Conservation (phyloP, 1,284 basidiomycete species). For the Sporisorium graminicola region DNA sequence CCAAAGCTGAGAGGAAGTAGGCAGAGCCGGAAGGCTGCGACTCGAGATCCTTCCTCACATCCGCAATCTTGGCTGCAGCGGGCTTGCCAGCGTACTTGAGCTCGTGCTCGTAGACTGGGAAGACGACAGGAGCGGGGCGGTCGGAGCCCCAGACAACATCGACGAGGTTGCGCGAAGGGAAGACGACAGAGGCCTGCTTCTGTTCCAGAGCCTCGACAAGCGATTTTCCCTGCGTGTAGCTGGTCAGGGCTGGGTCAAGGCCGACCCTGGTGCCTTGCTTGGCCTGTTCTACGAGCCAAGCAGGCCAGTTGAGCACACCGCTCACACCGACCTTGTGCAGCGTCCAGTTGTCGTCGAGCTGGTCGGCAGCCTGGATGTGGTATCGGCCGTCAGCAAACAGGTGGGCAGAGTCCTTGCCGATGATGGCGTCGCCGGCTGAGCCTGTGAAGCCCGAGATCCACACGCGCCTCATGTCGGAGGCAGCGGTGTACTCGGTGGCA, state of each 20-base stretch:
- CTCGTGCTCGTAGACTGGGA: slow-evolving; percentile 81
- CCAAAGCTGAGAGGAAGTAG: slow-evolving; percentile 61
- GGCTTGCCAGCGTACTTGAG: slow-evolving; percentile 79
- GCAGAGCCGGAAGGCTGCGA: slow-evolving; percentile 35
- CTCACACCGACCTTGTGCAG: slow-evolving; percentile 77
- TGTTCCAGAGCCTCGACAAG: slow-evolving; percentile 31
- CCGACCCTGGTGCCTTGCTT: slow-evolving; percentile 78
- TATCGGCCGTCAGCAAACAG: slow-evolving; percentile 89
- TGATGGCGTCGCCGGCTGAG: slow-evolving; percentile 83
- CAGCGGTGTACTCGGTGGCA: slow-evolving; percentile 85
- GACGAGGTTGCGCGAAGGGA: slow-evolving; percentile 78
- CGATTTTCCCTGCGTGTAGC: slow-evolving; percentile 75
- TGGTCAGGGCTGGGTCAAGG: slow-evolving; percentile 87
- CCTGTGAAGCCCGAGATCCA: slow-evolving; percentile 89
- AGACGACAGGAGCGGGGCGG: slow-evolving; percentile 78
- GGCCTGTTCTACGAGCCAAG: slow-evolving; percentile 70
- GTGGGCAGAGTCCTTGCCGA: slow-evolving; percentile 73
- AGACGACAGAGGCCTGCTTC: slow-evolving; percentile 72
- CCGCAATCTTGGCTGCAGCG: slow-evolving; percentile 63
- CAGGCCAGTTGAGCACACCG: slow-evolving; percentile 70
- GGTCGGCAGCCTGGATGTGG: slow-evolving; percentile 83
- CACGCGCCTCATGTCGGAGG: slow-evolving; percentile 82
- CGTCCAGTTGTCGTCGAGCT: slow-evolving; percentile 83
- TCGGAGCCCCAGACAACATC: slow-evolving; percentile 82
- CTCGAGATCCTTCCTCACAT: slow-evolving; percentile 48